Evolutionary conservation across 1,139 yeast species (phyloP).

Genomic region (Candida tetrigidarum): DNA sequence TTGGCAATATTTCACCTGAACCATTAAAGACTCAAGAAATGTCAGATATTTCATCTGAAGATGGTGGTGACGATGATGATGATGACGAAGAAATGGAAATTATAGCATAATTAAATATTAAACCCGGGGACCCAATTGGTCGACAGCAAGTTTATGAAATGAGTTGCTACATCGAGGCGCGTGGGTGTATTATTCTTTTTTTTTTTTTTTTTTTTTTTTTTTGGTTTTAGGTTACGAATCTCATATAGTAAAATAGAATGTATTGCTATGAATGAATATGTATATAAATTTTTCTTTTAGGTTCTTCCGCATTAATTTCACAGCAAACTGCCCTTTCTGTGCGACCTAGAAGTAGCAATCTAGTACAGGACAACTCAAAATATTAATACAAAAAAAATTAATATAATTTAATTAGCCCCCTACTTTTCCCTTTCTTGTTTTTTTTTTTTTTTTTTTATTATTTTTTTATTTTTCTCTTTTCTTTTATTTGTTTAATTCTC

Average conservation of each 20-base stretch:
- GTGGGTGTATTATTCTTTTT: too few relatives aligned
- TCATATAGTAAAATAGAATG: background rate
- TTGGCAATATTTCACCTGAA: slow-evolving; percentile 8
- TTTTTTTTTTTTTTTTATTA: too few relatives aligned
- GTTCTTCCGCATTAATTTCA: background rate
- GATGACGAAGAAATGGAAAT: slow-evolving; percentile 9
- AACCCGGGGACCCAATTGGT: too few relatives aligned
- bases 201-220: too few relatives aligned
- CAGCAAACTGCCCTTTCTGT: background rate
- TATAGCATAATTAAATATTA: background rate
- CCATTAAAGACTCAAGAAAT: slow-evolving; percentile 10
- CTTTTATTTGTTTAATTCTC: background rate
- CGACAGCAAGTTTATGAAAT: too few relatives aligned
- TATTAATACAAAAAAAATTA: too few relatives aligned
- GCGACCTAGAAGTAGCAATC: background rate
- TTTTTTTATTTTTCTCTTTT: too few relatives aligned
- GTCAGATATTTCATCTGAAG: slow-evolving; percentile 13
- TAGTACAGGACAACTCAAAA: too few relatives aligned
- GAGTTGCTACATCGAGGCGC: too few relatives aligned
- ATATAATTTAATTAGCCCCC: too few relatives aligned
- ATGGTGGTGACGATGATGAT: slow-evolving; percentile 5
- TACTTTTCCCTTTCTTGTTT: background rate
- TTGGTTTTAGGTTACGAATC: too few relatives aligned
- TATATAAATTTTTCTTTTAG: background rate
- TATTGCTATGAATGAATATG: background rate